Evolutionary conservation across 768 basidiomycete species (phyloP).

Genomic region (Trametopsis cervina): DNA sequence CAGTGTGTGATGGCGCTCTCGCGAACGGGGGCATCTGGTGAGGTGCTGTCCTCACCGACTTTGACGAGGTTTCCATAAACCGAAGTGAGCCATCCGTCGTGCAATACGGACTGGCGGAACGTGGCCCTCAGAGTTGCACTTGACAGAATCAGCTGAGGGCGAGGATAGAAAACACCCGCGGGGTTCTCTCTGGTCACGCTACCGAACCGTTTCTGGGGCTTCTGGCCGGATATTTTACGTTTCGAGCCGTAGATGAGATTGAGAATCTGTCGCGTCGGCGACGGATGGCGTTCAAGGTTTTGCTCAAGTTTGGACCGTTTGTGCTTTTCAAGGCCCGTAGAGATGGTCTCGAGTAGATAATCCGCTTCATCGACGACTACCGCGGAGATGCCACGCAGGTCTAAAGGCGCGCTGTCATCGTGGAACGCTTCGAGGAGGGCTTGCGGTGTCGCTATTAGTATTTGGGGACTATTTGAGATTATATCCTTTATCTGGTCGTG

Average conservation of each 20-base stretch:
- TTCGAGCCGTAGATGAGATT: slow-evolving; percentile 40
- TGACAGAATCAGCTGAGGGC: slow-evolving; percentile 57
- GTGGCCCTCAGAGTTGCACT: slow-evolving; percentile 64
- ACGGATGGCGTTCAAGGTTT: slow-evolving; percentile 45
- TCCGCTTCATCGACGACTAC: slow-evolving; percentile 76
- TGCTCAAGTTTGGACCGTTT: slow-evolving; percentile 33
- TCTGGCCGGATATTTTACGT: background rate
- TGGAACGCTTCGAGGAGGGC: slow-evolving; percentile 53
- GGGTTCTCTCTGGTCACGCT: background rate
- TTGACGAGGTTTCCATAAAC: slow-evolving; percentile 14
- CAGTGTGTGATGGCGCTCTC: slow-evolving; percentile 18
- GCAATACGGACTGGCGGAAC: slow-evolving; percentile 45
- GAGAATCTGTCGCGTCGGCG: slow-evolving; percentile 52
- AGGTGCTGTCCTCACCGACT: slow-evolving; percentile 14
- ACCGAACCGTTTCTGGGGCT: background rate
- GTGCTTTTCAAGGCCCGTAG: slow-evolving; percentile 33
- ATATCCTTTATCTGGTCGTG: slow-evolving; percentile 33
- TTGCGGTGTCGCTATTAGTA: slow-evolving; percentile 68
- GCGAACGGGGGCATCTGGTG: slow-evolving; percentile 9
- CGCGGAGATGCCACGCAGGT: slow-evolving; percentile 40
- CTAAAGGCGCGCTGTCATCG: slow-evolving; percentile 35
- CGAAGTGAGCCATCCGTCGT: slow-evolving; percentile 48
- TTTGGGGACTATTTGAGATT: slow-evolving; percentile 45
- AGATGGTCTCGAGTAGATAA: slow-evolving; percentile 53
- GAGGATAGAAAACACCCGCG: slow-evolving; percentile 7